These are phyloP conservation scores for Trametes sanguinea DNA, from an alignment of 768 basidiomycete species.

Conservation along the genomic window DNA sequence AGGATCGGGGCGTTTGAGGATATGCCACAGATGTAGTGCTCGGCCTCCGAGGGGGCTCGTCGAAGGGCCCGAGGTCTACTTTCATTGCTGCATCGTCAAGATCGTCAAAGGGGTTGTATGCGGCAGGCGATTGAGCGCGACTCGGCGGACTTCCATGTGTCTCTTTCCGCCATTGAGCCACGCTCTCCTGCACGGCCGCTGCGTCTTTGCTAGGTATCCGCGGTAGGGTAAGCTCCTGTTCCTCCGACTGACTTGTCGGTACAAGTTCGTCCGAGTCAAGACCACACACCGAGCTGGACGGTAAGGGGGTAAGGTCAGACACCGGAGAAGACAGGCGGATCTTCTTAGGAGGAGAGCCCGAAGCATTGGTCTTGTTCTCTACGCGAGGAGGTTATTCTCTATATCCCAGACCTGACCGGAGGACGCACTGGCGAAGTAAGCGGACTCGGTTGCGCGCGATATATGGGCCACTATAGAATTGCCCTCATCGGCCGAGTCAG, in stretches of 20 bases:
- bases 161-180: conserved; percentile 44
- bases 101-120: conserved; percentile 4
- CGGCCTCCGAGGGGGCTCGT: neutral
- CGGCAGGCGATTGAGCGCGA: neutral
- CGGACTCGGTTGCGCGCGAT: neutral
- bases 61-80: conserved; percentile 21
- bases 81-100: conserved; percentile 13
- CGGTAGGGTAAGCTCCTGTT: conserved; percentile 52
- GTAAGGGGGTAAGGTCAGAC: conserved; percentile 12
- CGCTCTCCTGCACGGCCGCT: conserved; percentile 35
- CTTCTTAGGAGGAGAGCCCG: conserved; percentile 35
- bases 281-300: conserved; percentile 14
- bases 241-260: conserved; percentile 70
- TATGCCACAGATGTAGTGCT: neutral
- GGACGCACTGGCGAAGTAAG: neutral
- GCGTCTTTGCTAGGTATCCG: conserved; percentile 30
- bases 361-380: neutral
- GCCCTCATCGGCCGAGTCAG: neutral
- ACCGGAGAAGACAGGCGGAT: conserved; percentile 39
- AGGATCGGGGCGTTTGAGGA: conserved; percentile 28
- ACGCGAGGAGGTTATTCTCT: neutral
- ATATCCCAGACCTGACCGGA: neutral
- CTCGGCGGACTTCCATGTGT: conserved; percentile 8
- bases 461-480: neutral
- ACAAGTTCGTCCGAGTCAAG: conserved; percentile 39